Evolutionary conservation across 371 early-diverging fungal species (phyloP).

Genomic region (Mortierella sp.): DNA sequence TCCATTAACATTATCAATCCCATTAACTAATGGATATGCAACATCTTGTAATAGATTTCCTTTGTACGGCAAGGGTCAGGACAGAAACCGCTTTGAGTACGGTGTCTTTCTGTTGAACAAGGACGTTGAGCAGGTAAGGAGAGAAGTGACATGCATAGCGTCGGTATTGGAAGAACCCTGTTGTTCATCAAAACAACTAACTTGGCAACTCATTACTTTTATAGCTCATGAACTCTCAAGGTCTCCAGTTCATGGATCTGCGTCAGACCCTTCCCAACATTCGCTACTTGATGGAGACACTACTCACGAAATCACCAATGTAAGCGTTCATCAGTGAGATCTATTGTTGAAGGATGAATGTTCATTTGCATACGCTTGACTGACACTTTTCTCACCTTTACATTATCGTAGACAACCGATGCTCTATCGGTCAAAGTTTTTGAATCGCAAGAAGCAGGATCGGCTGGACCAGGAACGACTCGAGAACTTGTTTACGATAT

Average conservation of each 20-base stretch:
- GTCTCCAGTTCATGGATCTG: slow-evolving; percentile 78
- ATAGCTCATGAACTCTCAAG: slow-evolving; percentile 82
- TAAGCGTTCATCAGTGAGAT: not conserved
- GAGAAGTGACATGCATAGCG: not conserved
- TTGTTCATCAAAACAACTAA: not conserved
- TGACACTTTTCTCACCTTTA: slow-evolving; percentile 1
- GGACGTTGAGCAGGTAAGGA: slow-evolving; percentile 84
- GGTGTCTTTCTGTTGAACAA: slow-evolving; percentile 89
- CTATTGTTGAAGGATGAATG: too few relatives aligned
- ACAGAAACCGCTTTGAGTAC: slow-evolving; percentile 83
- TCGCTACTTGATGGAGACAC: slow-evolving; percentile 72
- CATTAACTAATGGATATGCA: not conserved
- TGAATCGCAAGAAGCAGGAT: slow-evolving; percentile 34
- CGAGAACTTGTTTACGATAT: slow-evolving; percentile 30
- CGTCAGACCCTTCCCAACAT: slow-evolving; percentile 86
- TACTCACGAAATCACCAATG: slow-evolving; percentile 66
- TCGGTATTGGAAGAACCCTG: too few relatives aligned
- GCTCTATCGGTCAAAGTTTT: slow-evolving; percentile 38
- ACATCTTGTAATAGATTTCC: slow-evolving; percentile 72
- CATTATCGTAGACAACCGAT: slow-evolving; percentile 39
- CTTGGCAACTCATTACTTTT: not conserved
- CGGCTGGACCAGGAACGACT: slow-evolving; percentile 37
- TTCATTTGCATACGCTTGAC: not conserved
- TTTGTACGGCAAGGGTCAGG: slow-evolving; percentile 78
- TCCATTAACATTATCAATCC: not conserved